Evolutionary conservation across 2,329 filamentous ascomycete species (phyloP), one percentile per base, ranked within the genome.

Genomic region (Colletotrichum euphorbiae): DNA sequence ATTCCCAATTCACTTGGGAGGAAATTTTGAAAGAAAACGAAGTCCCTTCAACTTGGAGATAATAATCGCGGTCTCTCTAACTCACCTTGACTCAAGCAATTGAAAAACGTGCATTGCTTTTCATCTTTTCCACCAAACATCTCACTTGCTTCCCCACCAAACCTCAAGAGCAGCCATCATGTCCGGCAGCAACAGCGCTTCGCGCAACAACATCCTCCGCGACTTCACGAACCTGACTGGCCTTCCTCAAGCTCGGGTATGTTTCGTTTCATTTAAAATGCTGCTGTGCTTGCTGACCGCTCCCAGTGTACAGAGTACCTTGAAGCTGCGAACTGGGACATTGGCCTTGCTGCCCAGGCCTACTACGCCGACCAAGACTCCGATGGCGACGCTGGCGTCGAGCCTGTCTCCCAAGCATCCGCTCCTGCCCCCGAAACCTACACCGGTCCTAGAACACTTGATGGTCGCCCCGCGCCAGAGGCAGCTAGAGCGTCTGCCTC

Each of bases 281-380:
- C 24, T 33, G 40, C 4, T n/a, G 4, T 2, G 2, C 59, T 69
- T 36, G 70, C 15, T 61, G 15, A 66, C 38, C 33, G 24, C 8
- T 13, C n/a, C 3, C 13, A 94, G 91, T 91, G 91, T 52, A 83
- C 83, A 63, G 84, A 90, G 69, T 91, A 91, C 72, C 87, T 95
- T 7, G 81, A 83, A 21, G 84, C 85, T 40, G 89, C 86, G 74
- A 80, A 85, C 71, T 93, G 91, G 90, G 86, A 93, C 74, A 80
- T 93, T 48, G 83, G 86, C 71, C 80, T 83, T 9, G 91, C 91
- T 15, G 85, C 87, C 61, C 84, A 87, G 33, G 85, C 88, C 57
- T 92, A 85, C 80, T 93, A 88, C 75, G 82, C 84, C 69, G 83
- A 87, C 65, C 80, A 84, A 38, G 87, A 89, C 28, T 84, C 87